phyloP scores from a whole-genome alignment of 345 rosid species.

The Bretschneidera sinensis region DNA sequence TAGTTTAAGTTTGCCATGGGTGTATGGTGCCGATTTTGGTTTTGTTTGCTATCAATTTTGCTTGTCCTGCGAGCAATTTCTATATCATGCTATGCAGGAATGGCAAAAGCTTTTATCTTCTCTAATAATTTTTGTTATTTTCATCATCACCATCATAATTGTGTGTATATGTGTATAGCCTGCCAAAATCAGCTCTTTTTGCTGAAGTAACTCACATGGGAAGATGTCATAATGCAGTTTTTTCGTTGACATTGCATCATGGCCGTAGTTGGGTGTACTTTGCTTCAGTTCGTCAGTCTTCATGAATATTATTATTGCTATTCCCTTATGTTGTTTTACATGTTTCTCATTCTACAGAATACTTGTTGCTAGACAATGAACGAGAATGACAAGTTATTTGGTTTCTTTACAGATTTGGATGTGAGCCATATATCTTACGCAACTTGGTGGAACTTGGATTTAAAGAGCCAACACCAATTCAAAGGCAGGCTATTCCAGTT shows the following conservation, averaged over 20 bases:
- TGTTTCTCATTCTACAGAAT: not conserved
- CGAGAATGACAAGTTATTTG: conserved; percentile 1
- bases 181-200: not conserved
- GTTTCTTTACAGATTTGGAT: conserved; percentile 49
- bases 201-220: not conserved
- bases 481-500: conserved; percentile 92
- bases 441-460: conserved; percentile 79
- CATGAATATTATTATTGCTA: not conserved
- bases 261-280: too few relatives aligned
- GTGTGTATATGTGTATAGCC: too few relatives aligned
- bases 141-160: not conserved
- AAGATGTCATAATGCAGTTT: not conserved
- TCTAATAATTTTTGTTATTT: too few relatives aligned
- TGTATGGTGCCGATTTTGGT: not conserved
- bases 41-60: conserved; percentile 5
- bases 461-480: conserved; percentile 95
- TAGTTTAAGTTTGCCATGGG: not conserved
- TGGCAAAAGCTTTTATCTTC: not conserved
- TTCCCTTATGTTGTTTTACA: not conserved
- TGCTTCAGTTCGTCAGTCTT: not conserved
- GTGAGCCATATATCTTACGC: conserved; percentile 51
- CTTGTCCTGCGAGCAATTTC: not conserved
- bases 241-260: too few relatives aligned
- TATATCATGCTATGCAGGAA: too few relatives aligned
- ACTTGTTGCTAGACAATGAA: too few relatives aligned